Base-by-base conservation (phyloP, 2,329 filamentous ascomycete genomes). In the Claviceps sp. region DNA sequence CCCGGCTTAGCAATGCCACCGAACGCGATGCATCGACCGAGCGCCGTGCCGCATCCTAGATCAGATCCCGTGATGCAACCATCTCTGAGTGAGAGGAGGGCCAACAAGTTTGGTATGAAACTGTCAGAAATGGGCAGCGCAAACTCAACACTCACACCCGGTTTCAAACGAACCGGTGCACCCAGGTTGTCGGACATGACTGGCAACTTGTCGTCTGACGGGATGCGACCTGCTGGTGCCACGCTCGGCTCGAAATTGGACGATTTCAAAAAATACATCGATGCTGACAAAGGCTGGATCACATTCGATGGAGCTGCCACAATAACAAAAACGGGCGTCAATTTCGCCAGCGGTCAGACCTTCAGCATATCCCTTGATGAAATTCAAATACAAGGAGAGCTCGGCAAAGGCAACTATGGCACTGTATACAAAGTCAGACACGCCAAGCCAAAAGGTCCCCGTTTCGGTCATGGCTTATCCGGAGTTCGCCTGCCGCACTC, bases 361-460 rank as follows among this genome's bases (percentile, higher is more conserved):
- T 97, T 98, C 68, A 88, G 78, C 62, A 97, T 98, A 63, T 97
- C 91, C 4, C 75, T 98, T 43, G 91, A 98, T 63, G 91, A 98
- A 66, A 86, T 98, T 5, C 88, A 97, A 61, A 91, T 88, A 1
- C 65, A 97, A 53, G 88, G 91, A 55, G 93, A 98, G 71, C 73
- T 98, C 13, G 93, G 93, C 47, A 98, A 97, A 69, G 93, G 93
- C 42, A 98, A 98, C 66, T 98, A 98, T 62, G 93, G 93, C 55
- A 97, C 91, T 1, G 93, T 98, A 4, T 97, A 95, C 76, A 96
- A 93, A 67, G 93, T 97, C 53, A 82, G 85, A 60, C 93, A 98
- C 69, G 82, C 86, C 52, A 84, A 88, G 62, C 76, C 76, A 13
- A 68, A 70, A 49, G 67, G 72, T 18, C 78, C 78, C 0, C 73